These are phyloP conservation scores for Xanthoceras sorbifolium DNA, from an alignment of 345 rosid species.

Conservation along the genomic window DNA sequence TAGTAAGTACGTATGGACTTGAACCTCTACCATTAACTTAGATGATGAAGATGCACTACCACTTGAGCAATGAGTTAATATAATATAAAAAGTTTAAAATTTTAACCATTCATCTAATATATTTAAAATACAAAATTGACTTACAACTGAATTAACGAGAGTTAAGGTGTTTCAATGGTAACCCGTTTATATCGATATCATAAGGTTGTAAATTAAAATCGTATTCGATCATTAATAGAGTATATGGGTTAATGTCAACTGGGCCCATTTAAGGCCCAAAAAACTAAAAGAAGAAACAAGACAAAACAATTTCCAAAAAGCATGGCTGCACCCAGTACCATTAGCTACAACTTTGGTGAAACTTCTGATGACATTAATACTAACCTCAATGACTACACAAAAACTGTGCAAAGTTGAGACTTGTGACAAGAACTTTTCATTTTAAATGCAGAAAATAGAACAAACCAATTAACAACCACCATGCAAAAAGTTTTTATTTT, in stretches of 20 bases:
- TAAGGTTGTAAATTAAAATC: too few relatives aligned
- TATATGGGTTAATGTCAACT: not conserved
- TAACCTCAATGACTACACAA: not conserved
- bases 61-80: too few relatives aligned
- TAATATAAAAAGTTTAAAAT: too few relatives aligned
- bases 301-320: not conserved
- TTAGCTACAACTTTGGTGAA: not conserved
- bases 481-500: not conserved
- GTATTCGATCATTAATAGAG: too few relatives aligned
- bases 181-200: too few relatives aligned
- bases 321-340: not conserved
- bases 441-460: conserved; percentile 3
- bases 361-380: not conserved
- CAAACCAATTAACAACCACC: not conserved
- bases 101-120: too few relatives aligned
- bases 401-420: not conserved
- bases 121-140: too few relatives aligned
- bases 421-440: conserved; percentile 4
- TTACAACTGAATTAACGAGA: too few relatives aligned
- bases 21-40: too few relatives aligned
- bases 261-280: not conserved
- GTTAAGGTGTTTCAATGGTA: too few relatives aligned
- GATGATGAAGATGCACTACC: too few relatives aligned
- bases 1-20: too few relatives aligned
- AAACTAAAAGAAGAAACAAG: not conserved